Evolutionary conservation across 192 early-diverging fungal genomes (phyloP), one percentile per base, ranked within the genome.

Genomic region (Gigaspora rosea): DNA sequence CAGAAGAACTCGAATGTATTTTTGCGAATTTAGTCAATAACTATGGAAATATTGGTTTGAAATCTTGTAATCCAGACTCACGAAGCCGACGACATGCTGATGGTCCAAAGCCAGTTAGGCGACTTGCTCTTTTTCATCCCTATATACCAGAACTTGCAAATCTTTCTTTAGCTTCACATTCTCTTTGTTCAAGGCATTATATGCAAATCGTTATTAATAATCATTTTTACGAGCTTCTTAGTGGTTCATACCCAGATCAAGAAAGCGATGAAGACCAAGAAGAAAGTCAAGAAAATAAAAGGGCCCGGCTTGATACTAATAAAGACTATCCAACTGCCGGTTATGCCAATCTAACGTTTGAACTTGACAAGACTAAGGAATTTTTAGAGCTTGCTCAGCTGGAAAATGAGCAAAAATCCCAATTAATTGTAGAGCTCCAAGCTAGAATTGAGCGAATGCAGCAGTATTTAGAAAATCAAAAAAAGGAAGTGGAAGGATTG

Each of bases 401-500:
- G 27, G 69, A 71, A 71, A 51, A 22, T 71, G n/a, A n/a, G n/a
- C n/a, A n/a, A n/a, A n/a, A n/a, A n/a, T n/a, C n/a, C n/a, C n/a
- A n/a, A n/a, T n/a, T n/a, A n/a, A n/a, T n/a, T n/a, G 10, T 20
- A 68, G 46, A 68, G 1, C 22, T 68, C 20, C 27, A 67, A 6
- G 6, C 27, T 41, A 20, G 15, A 32, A 71, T 71, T 52, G 11
- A 10, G 27, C 69, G 27, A 71, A 71, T 71, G 50, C 69, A 71
- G 22, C 18, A 51, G 47, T 54, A 71, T 54, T 1, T 71, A 18
- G 50, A 71, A 52, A 48, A 48, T 12, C 68, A 71, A 50, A 50
- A 54, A 71, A 71, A 49, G 6, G 50, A 71, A 71, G 51, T 71
- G n/a, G 69, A 49, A 20, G 47, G 51, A 51, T 54, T 71, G 51